Base-by-base conservation (phyloP, 1,139 yeast species). In the Nakaseomyces uthaithaninus region DNA sequence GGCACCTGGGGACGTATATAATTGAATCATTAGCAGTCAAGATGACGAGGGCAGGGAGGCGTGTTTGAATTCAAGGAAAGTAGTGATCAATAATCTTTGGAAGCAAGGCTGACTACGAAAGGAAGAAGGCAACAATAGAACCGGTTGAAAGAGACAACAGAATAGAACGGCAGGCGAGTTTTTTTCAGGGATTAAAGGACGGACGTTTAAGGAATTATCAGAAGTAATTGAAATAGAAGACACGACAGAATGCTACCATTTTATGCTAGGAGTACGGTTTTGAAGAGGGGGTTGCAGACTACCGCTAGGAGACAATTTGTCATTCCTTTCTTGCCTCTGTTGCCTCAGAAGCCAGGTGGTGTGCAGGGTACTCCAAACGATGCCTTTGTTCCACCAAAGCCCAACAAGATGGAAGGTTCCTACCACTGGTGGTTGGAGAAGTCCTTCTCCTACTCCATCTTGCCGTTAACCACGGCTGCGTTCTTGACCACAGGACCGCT, bases 311-410 rank as follows among this genome's bases (percentile, higher is more conserved):
- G 50, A 49, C 52, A 53, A 37, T 53, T 65, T 37, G 64, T 66
- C 24, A 65, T 65, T 37, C 69, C 69, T 37, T 65, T 65, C 44
- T 47, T 66, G 62, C 73, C 66, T 57, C 68, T 63, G 28, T 72
- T 78, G 42, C 81, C 83, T 43, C 89, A 80, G 60, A 87, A 89
- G 30, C 84, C 91, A 43, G 87, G 91, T 33, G 67, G 73, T 58
- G 73, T 82, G 41, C 75, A 77, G 28, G 93, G 89, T 20, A 74
- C 82, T 5, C 86, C 81, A 31, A 82, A 82, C 57, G 91, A 82
- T 48, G 84, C 91, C 17, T 77, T 73, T 53, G 67, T 69, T 6
- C 71, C 75, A 7, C 91, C 91, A 40, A 60, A 66, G 37, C 61
- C 78, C 11, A 65, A 69, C 49, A 74, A 68, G 52, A 48, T 62